phyloP scores from a whole-genome alignment of 768 basidiomycete genomes.

The Leucosporidium creatinivorum region DNA sequence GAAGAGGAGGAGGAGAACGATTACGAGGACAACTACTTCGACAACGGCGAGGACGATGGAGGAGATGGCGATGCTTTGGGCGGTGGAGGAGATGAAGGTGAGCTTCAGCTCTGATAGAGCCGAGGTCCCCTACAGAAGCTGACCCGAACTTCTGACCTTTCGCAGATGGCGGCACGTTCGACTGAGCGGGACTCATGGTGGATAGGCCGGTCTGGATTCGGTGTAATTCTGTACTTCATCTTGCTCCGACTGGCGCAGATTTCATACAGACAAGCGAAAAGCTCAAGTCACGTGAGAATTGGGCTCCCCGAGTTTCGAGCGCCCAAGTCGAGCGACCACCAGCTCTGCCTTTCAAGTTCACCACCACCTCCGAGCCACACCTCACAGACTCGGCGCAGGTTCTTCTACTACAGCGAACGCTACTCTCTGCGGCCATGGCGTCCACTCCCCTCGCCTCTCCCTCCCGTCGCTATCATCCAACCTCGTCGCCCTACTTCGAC shows the following conservation, averaged over 20 bases:
- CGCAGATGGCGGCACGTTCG: slow-evolving; percentile 16
- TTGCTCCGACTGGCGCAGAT: background rate
- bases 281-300: background rate
- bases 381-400: background rate
- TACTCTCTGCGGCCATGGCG: background rate
- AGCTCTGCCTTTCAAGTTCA: no score
- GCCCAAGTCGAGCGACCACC: no score
- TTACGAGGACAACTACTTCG: slow-evolving; percentile 34
- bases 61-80: slow-evolving; percentile 19
- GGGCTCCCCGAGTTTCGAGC: no score
- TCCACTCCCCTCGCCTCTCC: background rate
- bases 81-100: slow-evolving; percentile 30
- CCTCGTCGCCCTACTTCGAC: background rate
- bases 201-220: no score
- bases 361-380: no score
- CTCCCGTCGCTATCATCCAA: background rate
- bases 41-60: slow-evolving; percentile 33
- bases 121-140: background rate
- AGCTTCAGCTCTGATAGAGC: background rate
- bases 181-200: background rate
- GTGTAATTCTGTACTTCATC: background rate
- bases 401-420: background rate
- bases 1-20: slow-evolving; percentile 34
- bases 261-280: background rate
- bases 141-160: background rate